Evolutionary conservation across 164 flowering plant species (phyloP).

Genomic region (Pachysandra terminalis): DNA sequence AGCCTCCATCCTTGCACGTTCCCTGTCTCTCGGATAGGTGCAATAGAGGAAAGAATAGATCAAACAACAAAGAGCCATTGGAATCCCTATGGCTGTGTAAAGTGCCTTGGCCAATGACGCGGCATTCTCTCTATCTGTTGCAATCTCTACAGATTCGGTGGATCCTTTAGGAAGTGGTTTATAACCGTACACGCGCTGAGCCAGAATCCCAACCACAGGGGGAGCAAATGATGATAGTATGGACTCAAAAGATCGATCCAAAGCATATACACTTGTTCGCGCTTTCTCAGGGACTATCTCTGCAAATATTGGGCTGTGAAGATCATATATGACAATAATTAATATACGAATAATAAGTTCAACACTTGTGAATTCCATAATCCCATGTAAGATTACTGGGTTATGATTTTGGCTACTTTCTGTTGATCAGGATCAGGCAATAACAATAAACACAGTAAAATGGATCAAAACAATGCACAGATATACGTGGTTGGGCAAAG

Average conservation of each 20-base stretch:
- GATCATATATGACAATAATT: background rate
- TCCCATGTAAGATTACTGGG: too few species aligned
- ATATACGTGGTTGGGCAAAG: too few species aligned
- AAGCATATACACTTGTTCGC: constrained; percentile 82
- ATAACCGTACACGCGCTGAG: constrained; percentile 76
- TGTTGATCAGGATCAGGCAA: too few species aligned
- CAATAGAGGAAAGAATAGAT: constrained; percentile 74
- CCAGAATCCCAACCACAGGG: constrained; percentile 76
- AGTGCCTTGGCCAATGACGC: constrained; percentile 81
- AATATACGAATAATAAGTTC: background rate
- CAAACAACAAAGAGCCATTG: constrained; percentile 73
- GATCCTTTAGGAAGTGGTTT: constrained; percentile 60
- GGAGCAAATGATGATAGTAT: constrained; percentile 92
- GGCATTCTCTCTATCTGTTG: constrained; percentile 77
- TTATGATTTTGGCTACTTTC: too few species aligned
- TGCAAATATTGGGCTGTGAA: constrained; percentile 90
- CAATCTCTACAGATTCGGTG: constrained; percentile 42
- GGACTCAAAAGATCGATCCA: constrained; percentile 87
- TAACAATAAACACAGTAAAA: too few species aligned
- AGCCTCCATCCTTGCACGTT: constrained; percentile 65
- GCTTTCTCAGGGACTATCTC: constrained; percentile 91
- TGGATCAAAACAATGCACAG: too few species aligned
- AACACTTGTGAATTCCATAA: too few species aligned
- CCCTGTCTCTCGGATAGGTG: constrained; percentile 83
- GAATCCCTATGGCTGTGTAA: constrained; percentile 69